A percentile compares a stretch with the other conserved stretches of the same genome.
These are phyloP conservation scores for Gypsophila paniculata DNA, from an alignment of 179 eudicot species.

Conservation along the genomic window DNA sequence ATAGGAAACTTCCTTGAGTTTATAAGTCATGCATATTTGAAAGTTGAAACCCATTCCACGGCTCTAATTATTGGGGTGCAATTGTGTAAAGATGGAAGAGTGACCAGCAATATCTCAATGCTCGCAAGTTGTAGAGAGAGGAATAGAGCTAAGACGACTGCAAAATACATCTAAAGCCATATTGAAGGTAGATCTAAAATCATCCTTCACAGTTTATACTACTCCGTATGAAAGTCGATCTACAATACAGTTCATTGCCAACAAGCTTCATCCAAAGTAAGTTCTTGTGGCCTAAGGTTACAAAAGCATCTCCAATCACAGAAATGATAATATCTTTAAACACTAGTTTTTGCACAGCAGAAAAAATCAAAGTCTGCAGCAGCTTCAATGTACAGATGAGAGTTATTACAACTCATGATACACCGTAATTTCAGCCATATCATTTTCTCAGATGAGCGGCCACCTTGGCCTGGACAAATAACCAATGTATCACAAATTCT, in stretches of 20 bases:
- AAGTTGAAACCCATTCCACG: too few relatives aligned
- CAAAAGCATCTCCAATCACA: not conserved
- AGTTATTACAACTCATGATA: slow-evolving; percentile 11
- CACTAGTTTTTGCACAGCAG: not conserved
- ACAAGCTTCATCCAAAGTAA: not conserved
- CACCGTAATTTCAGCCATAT: slow-evolving; percentile 8
- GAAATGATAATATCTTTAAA: not conserved
- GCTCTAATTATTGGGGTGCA: too few relatives aligned
- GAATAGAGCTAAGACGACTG: not conserved
- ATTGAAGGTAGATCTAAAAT: not conserved
- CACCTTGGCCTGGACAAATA: slow-evolving; percentile 14
- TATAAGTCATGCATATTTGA: too few relatives aligned
- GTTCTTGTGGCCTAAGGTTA: not conserved
- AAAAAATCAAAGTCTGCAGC: not conserved
- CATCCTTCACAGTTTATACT: slow-evolving; percentile 15
- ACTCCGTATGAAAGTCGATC: not conserved
- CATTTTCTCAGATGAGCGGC: slow-evolving; percentile 9
- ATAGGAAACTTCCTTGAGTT: too few relatives aligned
- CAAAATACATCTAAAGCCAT: not conserved
- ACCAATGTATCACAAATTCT: slow-evolving; percentile 10
- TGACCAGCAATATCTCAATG: too few relatives aligned
- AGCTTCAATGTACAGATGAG: slow-evolving; percentile 22
- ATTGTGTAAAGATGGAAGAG: too few relatives aligned
- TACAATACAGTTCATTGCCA: not conserved
- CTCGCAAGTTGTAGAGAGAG: not conserved